A percentile compares a stretch with the other conserved stretches of the same genome.
Evolutionary conservation across 139 green algal genomes (phyloP).

Genomic region (Picochlorum costavermella): DNA sequence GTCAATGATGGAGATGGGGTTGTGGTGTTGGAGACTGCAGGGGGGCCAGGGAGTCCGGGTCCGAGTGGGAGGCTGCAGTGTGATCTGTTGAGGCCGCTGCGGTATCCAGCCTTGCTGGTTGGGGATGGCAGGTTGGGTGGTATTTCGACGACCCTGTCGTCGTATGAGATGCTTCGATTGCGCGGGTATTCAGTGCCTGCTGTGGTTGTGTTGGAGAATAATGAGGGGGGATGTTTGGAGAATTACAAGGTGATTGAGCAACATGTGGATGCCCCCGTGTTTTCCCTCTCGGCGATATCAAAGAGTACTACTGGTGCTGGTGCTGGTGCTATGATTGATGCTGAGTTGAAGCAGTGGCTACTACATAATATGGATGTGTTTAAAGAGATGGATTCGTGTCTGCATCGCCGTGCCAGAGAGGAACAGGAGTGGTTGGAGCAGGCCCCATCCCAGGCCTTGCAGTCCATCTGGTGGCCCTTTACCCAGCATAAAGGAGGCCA

Average conservation of each 20-base stretch:
- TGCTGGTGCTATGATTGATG: conserved; percentile 33
- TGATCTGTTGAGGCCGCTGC: conserved; percentile 65
- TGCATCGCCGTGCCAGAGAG: conserved; percentile 32
- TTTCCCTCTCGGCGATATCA: not conserved
- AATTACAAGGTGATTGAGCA: conserved; percentile 27
- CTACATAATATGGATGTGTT: conserved; percentile 32
- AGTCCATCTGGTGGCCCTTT: conserved; percentile 92
- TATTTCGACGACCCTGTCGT: conserved; percentile 80
- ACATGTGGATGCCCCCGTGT: conserved; percentile 7
- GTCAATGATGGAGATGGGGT: conserved; percentile 13
- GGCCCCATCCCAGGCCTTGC: conserved; percentile 13
- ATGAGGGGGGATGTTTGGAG: conserved; percentile 1
- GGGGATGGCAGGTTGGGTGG: conserved; percentile 82
- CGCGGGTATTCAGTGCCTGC: conserved; percentile 68
- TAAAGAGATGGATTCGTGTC: conserved; percentile 31
- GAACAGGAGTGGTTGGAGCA: conserved; percentile 36
- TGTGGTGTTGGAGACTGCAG: conserved; percentile 84
- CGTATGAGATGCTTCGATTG: conserved; percentile 58
- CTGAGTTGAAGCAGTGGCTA: conserved; percentile 54
- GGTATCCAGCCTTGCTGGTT: conserved; percentile 81
- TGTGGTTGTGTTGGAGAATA: conserved; percentile 50
- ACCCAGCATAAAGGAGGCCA: conserved; percentile 71
- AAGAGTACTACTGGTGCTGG: no score
- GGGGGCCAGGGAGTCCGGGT: conserved; percentile 72
- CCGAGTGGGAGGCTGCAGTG: conserved; percentile 74